Conservation (phyloP, 108 stramenopile species). For the Halocafeteria seosinensis region DNA sequence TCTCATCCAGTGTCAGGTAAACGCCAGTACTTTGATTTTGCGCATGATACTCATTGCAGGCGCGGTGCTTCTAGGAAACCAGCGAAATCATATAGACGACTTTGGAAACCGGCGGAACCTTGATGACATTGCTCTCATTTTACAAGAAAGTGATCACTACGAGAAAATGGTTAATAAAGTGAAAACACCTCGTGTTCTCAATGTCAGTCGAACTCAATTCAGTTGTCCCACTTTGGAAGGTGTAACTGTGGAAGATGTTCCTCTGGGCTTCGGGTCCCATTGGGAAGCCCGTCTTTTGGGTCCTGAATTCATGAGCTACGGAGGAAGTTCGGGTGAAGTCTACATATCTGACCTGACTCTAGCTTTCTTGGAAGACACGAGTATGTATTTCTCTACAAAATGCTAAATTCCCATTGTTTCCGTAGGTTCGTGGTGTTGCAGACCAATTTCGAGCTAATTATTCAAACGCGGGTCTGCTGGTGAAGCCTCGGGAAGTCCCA, state of each 20-base stretch:
- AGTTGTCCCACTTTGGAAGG: background rate
- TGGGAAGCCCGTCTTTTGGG: constrained; percentile 1
- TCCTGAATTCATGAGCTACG: constrained; percentile 1
- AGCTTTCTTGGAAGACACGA: background rate
- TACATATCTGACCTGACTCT: background rate
- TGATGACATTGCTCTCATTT: background rate
- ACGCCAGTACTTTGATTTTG: too few relatives aligned
- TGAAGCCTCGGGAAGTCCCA: background rate
- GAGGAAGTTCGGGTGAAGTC: background rate
- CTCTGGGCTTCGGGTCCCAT: background rate
- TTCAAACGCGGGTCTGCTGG: background rate
- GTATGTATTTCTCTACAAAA: too few relatives aligned
- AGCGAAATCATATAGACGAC: too few relatives aligned
- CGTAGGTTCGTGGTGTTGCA: too few relatives aligned
- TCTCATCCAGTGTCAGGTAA: too few relatives aligned
- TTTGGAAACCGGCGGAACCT: too few relatives aligned
- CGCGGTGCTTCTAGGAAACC: too few relatives aligned
- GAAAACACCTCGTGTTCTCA: background rate
- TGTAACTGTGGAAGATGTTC: background rate
- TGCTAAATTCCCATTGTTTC: too few relatives aligned
- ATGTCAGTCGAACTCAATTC: background rate
- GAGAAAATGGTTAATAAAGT: background rate
- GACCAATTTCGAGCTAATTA: background rate
- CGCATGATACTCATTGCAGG: too few relatives aligned
- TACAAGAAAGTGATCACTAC: background rate